Percentiles rank a stretch among this genome's conserved stretches.
Evolutionary conservation across 441 rosid species (phyloP).

Genomic region (Arabidopsis hybrid): DNA sequence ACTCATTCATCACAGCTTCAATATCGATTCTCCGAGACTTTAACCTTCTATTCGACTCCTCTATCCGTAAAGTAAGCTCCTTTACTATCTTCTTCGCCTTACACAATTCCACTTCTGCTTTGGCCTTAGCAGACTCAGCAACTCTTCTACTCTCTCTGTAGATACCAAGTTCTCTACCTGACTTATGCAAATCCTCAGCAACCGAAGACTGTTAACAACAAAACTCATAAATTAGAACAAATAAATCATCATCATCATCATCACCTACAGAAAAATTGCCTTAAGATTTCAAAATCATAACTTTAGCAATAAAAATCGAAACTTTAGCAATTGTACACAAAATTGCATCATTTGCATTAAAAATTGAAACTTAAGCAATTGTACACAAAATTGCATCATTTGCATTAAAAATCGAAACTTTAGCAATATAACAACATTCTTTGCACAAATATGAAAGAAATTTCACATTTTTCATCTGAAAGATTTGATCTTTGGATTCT

Average conservation of each 20-base stretch:
- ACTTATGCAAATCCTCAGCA: conserved; percentile 64
- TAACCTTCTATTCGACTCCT: conserved; percentile 51
- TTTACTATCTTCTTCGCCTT: conserved; percentile 51
- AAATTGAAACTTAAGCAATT: neutral
- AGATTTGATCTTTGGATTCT: neutral
- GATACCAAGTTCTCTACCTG: conserved; percentile 55
- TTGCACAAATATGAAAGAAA: neutral
- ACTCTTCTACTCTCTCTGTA: conserved; percentile 60
- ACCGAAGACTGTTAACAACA: conserved; percentile 51
- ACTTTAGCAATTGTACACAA: neutral
- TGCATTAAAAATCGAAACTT: conserved; percentile 8
- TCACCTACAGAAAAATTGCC: too few species aligned
- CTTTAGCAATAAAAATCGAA: too few species aligned
- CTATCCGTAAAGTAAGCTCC: conserved; percentile 57
- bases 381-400: too few species aligned
- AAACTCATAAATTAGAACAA: neutral
- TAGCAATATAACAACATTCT: neutral
- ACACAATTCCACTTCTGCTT: conserved; percentile 64
- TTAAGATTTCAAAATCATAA: too few species aligned
- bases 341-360: neutral
- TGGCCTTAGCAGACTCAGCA: conserved; percentile 53
- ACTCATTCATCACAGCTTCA: conserved; percentile 44
- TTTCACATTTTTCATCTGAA: neutral
- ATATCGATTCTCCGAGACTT: conserved; percentile 41
- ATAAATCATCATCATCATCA: too few species aligned